Evolutionary conservation across 2,329 filamentous ascomycete species (phyloP), one percentile per base, ranked within the genome.

Genomic region (Microdochium trichocladiopsis): DNA sequence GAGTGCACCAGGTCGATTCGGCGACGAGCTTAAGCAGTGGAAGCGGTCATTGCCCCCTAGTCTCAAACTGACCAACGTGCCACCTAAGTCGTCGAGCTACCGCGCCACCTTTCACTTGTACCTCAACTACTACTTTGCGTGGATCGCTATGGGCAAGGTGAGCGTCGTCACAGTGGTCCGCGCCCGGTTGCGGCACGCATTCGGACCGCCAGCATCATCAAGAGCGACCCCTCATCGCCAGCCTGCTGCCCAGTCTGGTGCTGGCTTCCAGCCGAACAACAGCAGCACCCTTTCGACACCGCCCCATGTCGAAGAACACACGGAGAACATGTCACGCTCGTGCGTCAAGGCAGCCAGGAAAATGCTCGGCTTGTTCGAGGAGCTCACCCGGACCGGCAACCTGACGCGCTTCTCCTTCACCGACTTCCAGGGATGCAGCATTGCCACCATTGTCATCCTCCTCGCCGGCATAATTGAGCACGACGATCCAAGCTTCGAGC

Each of bases 391-490:
- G 2, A 65, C 58, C 2, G 58, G 60, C 2, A 68, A 68, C 9
- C 63, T 66, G n/a, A 63, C 64, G 2, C 61, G 63, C 0, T 70
- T 70, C 48, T 70, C 68, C 0, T 70, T 70, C 48, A 69, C 68
- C 4, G 68, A 70, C 54, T 70, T 70, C 22, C 68, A 70, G 49
- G 68, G 66, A 12, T 69, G 68, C 52, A 70, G 68, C 36, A 68
- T 66, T 16, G 67, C 68, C 3, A 69, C 65, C 2, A 69, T 69
- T 23, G 62, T 69, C 6, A 59, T 63, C 3, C 52, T 70, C 11
- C 55, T 70, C 2, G 57, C 65, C 3, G 67, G 68, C 0, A 67
- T 70, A 16, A 52, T 68, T 5, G 62, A 67, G n/a, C 58, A 65
- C 2, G 66, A 69, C 50, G 59, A 45, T 18, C 41, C 63, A 0